Evolutionary conservation across 1,284 basidiomycete genomes (phyloP).

Genomic region (Microstroma glucosiphilum): DNA sequence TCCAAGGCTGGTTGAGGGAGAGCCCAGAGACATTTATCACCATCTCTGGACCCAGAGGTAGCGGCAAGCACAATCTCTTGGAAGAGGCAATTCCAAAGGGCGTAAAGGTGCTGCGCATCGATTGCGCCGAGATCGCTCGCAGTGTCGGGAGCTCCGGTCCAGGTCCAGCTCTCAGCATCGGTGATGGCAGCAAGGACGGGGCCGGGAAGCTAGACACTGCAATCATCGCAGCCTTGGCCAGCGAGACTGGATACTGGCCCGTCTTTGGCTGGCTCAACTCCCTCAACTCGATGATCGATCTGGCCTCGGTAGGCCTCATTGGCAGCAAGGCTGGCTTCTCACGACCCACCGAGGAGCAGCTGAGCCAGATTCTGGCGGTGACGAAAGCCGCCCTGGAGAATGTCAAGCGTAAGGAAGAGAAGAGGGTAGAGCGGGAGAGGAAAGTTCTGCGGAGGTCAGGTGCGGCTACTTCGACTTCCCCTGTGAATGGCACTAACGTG

Average conservation of each 20-base stretch:
- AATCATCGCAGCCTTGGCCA: conserved; percentile 65
- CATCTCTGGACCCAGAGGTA: conserved; percentile 83
- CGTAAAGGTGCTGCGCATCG: conserved; percentile 56
- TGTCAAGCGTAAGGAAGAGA: conserved; percentile 54
- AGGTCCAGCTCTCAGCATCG: background rate
- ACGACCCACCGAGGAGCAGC: conserved; percentile 73
- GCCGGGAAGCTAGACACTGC: conserved; percentile 59
- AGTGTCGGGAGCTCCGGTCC: conserved; percentile 49
- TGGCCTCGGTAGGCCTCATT: conserved; percentile 86
- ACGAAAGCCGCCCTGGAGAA: conserved; percentile 66
- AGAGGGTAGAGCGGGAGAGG: conserved; percentile 10
- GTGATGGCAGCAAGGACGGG: background rate
- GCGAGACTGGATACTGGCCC: conserved; percentile 63
- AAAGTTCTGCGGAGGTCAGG: background rate
- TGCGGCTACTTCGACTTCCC: background rate
- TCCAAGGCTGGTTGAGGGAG: conserved; percentile 68
- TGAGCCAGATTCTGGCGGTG: conserved; percentile 75
- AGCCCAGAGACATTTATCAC: conserved; percentile 66
- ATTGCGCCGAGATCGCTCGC: conserved; percentile 71
- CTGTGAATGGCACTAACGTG: background rate
- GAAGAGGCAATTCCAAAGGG: conserved; percentile 53
- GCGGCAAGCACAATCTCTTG: conserved; percentile 75
- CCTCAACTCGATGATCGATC: conserved; percentile 76
- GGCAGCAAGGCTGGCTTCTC: conserved; percentile 91
- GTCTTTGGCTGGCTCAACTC: conserved; percentile 78